Evolutionary conservation across 345 rosid species (phyloP).

Genomic region (Euphorbia peplus): DNA sequence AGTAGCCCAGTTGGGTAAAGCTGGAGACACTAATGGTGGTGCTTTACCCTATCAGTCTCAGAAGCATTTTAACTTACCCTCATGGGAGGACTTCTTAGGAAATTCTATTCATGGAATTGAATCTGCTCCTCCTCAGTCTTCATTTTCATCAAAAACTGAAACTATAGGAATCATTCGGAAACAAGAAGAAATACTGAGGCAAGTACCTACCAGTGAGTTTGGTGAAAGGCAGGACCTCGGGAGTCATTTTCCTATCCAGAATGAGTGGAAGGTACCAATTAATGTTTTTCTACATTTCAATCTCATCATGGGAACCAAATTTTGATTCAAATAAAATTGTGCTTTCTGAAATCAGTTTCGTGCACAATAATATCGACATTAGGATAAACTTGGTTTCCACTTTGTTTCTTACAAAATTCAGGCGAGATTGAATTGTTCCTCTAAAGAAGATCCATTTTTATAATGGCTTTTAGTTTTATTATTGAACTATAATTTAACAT

Average conservation of each 20-base stretch:
- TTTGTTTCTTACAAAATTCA: slow-evolving; percentile 1
- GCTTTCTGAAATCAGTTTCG: slow-evolving; percentile 12
- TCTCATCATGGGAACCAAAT: neutral
- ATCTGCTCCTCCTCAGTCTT: slow-evolving; percentile 34
- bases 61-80: slow-evolving; percentile 46
- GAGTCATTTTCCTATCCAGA: slow-evolving; percentile 38
- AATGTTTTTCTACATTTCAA: neutral
- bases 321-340: slow-evolving; percentile 1
- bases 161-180: slow-evolving; percentile 26
- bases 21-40: slow-evolving; percentile 33
- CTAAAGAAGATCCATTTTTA: neutral
- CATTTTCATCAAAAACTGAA: slow-evolving; percentile 31
- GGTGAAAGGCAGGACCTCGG: slow-evolving; percentile 46
- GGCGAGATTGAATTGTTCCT: slow-evolving; percentile 3
- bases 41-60: slow-evolving; percentile 45
- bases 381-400: neutral
- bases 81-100: slow-evolving; percentile 64
- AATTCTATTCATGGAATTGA: slow-evolving; percentile 45
- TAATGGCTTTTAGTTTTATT: neutral
- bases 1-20: slow-evolving; percentile 31
- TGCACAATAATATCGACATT: neutral
- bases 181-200: slow-evolving; percentile 48
- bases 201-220: slow-evolving; percentile 35
- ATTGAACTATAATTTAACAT: neutral
- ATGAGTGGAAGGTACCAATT: slow-evolving; percentile 53